These are phyloP conservation scores for Ramaria sp. DNA, from an alignment of 768 basidiomycete genomes.

Conservation along the genomic window DNA sequence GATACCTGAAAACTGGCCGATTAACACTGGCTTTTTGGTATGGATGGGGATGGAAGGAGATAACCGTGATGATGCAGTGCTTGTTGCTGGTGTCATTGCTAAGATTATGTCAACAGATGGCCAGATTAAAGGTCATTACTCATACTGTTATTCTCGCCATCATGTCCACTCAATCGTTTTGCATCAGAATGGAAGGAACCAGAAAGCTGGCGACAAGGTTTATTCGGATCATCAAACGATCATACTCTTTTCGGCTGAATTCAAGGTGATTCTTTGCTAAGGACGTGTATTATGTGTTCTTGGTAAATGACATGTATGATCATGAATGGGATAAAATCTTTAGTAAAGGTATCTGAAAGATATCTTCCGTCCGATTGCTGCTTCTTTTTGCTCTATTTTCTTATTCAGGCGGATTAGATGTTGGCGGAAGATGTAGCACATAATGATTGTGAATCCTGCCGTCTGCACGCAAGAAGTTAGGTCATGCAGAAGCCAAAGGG, in stretches of 20 bases:
- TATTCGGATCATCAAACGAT: constrained; percentile 68
- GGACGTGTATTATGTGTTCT: background rate
- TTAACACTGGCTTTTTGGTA: constrained; percentile 49
- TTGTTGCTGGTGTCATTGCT: constrained; percentile 40
- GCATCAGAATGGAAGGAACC: constrained; percentile 47
- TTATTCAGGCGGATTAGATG: constrained; percentile 14
- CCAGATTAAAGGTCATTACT: constrained; percentile 13
- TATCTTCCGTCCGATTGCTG: background rate
- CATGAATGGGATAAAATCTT: background rate
- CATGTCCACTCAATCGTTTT: background rate
- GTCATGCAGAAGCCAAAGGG: background rate
- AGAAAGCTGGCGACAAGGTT: constrained; percentile 48
- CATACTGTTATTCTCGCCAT: background rate
- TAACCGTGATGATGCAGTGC: constrained; percentile 56
- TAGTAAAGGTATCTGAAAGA: constrained; percentile 8
- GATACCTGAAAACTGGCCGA: constrained; percentile 37
- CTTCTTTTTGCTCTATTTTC: constrained; percentile 6
- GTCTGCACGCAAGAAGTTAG: constrained; percentile 10
- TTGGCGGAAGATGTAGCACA: constrained; percentile 16
- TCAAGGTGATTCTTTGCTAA: background rate
- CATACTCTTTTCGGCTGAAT: constrained; percentile 57
- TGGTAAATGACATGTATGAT: background rate
- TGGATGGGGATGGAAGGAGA: constrained; percentile 80
- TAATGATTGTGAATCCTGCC: constrained; percentile 22
- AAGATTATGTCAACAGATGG: constrained; percentile 35